phyloP scores from a whole-genome alignment of 208 protist species.

The Trypanosoma theileri region DNA sequence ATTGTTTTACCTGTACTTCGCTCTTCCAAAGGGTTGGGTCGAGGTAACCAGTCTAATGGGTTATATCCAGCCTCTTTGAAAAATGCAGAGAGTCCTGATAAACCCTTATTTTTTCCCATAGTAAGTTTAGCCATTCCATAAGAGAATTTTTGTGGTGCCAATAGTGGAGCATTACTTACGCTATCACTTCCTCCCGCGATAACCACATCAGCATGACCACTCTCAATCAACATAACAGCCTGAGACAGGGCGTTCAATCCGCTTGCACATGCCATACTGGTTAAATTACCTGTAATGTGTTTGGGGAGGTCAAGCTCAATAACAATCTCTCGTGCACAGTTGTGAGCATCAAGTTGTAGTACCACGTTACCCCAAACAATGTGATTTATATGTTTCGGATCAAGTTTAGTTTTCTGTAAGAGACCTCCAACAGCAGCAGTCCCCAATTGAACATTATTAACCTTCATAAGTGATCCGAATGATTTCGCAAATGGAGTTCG shows the following conservation, averaged over 20 bases:
- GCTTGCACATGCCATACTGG: slow-evolving; percentile 82
- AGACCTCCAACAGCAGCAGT: slow-evolving; percentile 67
- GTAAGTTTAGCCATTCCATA: slow-evolving; percentile 55
- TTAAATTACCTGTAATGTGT: slow-evolving; percentile 62
- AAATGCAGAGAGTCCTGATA: slow-evolving; percentile 39
- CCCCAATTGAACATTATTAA: slow-evolving; percentile 63
- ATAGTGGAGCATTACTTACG: slow-evolving; percentile 69
- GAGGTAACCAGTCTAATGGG: slow-evolving; percentile 68
- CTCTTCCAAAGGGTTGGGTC: slow-evolving; percentile 51
- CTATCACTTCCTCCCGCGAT: slow-evolving; percentile 89
- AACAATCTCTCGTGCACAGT: slow-evolving; percentile 83
- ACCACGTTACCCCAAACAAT: slow-evolving; percentile 92
- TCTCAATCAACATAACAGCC: slow-evolving; percentile 75
- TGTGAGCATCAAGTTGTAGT: slow-evolving; percentile 66
- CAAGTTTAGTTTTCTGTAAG: slow-evolving; percentile 63
- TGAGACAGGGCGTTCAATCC: slow-evolving; percentile 79
- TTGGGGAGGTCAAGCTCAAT: slow-evolving; percentile 83
- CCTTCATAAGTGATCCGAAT: slow-evolving; percentile 63
- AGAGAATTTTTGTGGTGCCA: slow-evolving; percentile 47
- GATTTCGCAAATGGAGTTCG: slow-evolving; percentile 80
- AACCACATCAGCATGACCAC: slow-evolving; percentile 71
- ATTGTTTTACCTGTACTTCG: slow-evolving; percentile 88
- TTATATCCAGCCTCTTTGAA: slow-evolving; percentile 70
- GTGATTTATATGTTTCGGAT: slow-evolving; percentile 75
- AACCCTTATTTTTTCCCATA: slow-evolving; percentile 46